Evolutionary conservation across 139 green algal species (phyloP).

Genomic region (Coelastrella sp.): DNA sequence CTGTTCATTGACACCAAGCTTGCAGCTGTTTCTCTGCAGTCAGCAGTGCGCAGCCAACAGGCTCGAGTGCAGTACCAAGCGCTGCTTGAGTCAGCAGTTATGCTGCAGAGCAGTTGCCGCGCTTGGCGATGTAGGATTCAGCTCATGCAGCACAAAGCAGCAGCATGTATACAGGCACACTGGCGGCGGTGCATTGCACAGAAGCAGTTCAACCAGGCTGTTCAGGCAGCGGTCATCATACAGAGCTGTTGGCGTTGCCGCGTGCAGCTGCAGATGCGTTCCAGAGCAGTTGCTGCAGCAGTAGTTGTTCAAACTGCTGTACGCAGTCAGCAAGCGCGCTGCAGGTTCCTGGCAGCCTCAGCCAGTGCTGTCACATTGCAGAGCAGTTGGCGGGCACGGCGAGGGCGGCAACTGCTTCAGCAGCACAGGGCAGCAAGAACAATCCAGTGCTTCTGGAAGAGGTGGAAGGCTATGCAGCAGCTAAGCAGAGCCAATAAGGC

Average conservation of each 20-base stretch:
- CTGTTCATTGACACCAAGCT: not conserved
- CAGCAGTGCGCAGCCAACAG: slow-evolving; percentile 24
- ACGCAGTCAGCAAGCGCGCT: not conserved
- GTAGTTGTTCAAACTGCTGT: slow-evolving; percentile 20
- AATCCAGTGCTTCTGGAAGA: slow-evolving; percentile 53
- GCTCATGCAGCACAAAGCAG: too few species aligned
- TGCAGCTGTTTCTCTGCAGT: slow-evolving; percentile 32
- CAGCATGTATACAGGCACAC: slow-evolving; percentile 47
- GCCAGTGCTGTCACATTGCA: slow-evolving; percentile 27
- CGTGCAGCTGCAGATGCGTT: not conserved
- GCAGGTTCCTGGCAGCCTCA: not conserved
- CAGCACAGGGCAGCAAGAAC: slow-evolving; percentile 36
- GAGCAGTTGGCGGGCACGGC: slow-evolving; percentile 3
- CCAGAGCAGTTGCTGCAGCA: slow-evolving; percentile 17
- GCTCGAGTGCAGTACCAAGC: not conserved
- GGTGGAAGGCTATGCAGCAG: slow-evolving; percentile 6
- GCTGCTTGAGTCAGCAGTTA: not conserved
- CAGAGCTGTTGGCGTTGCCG: slow-evolving; percentile 52
- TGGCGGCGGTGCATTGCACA: slow-evolving; percentile 22
- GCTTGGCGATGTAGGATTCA: not conserved
- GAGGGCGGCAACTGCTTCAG: not conserved
- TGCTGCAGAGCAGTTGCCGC: slow-evolving; percentile 49
- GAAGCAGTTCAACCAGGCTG: not conserved
- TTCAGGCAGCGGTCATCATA: slow-evolving; percentile 51
- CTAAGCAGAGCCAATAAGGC: slow-evolving; percentile 33